Conservation (phyloP, 768 basidiomycete species). For the Mycena alexandri region DNA sequence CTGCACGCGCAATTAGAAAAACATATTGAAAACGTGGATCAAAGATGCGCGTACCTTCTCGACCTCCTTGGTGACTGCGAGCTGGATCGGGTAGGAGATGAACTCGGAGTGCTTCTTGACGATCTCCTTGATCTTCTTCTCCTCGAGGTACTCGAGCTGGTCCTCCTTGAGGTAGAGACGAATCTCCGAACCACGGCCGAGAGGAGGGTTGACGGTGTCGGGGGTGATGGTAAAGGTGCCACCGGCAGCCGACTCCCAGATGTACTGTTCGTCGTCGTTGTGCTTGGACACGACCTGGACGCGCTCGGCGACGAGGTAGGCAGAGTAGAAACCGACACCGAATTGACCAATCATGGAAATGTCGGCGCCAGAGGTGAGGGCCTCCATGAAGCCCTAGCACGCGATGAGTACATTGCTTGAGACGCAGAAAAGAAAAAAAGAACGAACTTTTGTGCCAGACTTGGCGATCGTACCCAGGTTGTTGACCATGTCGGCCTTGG, state of each 20-base stretch:
- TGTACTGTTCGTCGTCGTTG: constrained; percentile 99
- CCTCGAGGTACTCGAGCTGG: constrained; percentile 98
- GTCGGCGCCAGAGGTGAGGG: constrained; percentile 88
- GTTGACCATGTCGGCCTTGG: constrained; percentile 99
- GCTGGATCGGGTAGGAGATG: constrained; percentile 99
- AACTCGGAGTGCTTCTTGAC: constrained; percentile 99
- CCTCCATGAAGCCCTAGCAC: constrained; percentile 97
- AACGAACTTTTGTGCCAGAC: constrained; percentile 88
- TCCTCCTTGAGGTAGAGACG: constrained; percentile 97
- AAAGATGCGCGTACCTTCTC: constrained; percentile 83
- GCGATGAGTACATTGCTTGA: constrained; percentile 4
- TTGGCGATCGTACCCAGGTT: constrained; percentile 97
- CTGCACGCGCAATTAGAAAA: constrained; percentile 53
- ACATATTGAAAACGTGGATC: neutral
- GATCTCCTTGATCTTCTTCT: constrained; percentile 99
- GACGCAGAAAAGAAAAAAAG: constrained; percentile 22
- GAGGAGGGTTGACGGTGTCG: constrained; percentile 89
- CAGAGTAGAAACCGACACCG: constrained; percentile 99
- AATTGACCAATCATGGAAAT: constrained; percentile 99
- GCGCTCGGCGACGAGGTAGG: constrained; percentile 98
- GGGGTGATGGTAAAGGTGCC: constrained; percentile 99
- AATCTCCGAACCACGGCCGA: constrained; percentile 95
- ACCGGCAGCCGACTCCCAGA: constrained; percentile 99
- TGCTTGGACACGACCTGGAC: constrained; percentile 99
- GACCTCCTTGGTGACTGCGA: constrained; percentile 98